A percentile compares a stretch with the other conserved stretches of the same genome.
Evolutionary conservation across 192 early-diverging fungal species (phyloP).

Genomic region (Coemansia asiatica): DNA sequence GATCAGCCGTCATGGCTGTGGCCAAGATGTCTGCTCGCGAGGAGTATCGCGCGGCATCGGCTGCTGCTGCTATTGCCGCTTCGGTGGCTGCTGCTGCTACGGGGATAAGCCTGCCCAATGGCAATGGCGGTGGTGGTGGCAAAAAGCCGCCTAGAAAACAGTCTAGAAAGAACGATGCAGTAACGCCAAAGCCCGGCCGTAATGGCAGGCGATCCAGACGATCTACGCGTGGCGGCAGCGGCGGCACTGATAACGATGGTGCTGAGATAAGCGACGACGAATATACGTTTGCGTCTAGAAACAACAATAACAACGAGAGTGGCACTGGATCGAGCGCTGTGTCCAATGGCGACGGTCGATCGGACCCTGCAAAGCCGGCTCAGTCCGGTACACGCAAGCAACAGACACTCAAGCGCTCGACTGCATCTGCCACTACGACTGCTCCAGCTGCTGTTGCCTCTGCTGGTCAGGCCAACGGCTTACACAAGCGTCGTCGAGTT

Average conservation of each 20-base stretch:
- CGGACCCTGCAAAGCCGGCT: neutral
- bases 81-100: conserved; percentile 32
- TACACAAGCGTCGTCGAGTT: neutral
- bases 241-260: conserved; percentile 4
- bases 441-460: neutral
- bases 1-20: conserved; percentile 52
- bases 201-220: neutral
- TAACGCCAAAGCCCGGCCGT: conserved; percentile 8
- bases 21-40: conserved; percentile 52
- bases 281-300: neutral
- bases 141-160: conserved; percentile 3
- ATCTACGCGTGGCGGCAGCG: neutral
- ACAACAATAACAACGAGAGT: neutral
- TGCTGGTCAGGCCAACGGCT: neutral
- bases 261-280: conserved; percentile 8
- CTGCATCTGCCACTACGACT: neutral
- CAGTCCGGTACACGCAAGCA: conserved; percentile 9
- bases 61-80: conserved; percentile 41
- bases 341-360: neutral
- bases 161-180: conserved; percentile 4
- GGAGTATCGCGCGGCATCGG: conserved; percentile 39
- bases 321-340: neutral
- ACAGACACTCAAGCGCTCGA: conserved; percentile 20
- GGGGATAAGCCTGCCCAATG: conserved; percentile 3
- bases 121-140: conserved; percentile 4